Conservation (phyloP, 2,329 filamentous ascomycete species). For the Sporothrix pseudoabietina region DNA sequence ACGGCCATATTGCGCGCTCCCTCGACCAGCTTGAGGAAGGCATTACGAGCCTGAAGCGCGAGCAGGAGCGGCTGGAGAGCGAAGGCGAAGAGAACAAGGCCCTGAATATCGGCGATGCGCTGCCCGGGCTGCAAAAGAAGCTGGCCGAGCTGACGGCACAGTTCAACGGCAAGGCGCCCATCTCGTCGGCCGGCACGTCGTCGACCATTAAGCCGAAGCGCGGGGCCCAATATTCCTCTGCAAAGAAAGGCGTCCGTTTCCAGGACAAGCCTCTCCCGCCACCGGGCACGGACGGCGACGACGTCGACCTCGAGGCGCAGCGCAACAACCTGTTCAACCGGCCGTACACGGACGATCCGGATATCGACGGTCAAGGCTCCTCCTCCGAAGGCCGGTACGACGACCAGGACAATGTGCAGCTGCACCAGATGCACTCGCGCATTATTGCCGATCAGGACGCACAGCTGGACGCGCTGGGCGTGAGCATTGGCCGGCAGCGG, state of each 20-base stretch:
- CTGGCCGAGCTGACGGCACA: constrained; percentile 75
- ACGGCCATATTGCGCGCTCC: constrained; percentile 85
- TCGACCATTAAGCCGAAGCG: constrained; percentile 44
- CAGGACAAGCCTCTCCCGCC: constrained; percentile 62
- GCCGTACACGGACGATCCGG: constrained; percentile 72
- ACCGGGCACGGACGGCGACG: constrained; percentile 50
- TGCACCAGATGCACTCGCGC: constrained; percentile 79
- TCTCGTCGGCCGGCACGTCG: constrained; percentile 45
- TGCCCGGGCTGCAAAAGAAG: constrained; percentile 70
- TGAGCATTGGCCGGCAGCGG: constrained; percentile 82
- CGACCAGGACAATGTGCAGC: constrained; percentile 75
- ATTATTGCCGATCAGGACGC: constrained; percentile 89
- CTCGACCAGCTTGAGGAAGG: constrained; percentile 84
- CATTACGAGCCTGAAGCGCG: constrained; percentile 67
- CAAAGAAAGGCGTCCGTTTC: constrained; percentile 79
- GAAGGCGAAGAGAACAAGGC: constrained; percentile 62
- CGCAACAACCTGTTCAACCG: constrained; percentile 46
- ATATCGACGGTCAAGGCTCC: constrained; percentile 55
- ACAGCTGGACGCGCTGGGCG: constrained; percentile 85
- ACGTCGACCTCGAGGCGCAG: constrained; percentile 47
- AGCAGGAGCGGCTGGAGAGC: constrained; percentile 65
- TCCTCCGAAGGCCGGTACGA: neutral
- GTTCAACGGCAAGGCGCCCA: constrained; percentile 66
- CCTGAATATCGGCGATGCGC: constrained; percentile 61
- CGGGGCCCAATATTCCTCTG: constrained; percentile 37